Evolutionary conservation across 441 rosid genomes (phyloP).

Genomic region (Omphalea diandra): DNA sequence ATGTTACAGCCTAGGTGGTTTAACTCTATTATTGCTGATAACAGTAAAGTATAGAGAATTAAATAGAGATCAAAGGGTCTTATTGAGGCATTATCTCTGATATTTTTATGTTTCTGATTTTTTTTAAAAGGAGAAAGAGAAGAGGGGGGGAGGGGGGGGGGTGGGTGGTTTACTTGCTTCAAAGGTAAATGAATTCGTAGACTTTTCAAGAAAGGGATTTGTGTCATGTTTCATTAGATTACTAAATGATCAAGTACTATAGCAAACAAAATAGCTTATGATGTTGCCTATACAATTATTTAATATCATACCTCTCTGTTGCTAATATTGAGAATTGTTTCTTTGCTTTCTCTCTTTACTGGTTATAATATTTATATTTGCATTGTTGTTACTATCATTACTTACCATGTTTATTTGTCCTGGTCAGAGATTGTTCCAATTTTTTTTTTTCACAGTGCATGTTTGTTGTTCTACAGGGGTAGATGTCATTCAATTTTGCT

Average conservation of each 20-base stretch:
- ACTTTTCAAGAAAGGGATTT: neutral
- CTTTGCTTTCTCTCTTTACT: neutral
- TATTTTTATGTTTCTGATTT: neutral
- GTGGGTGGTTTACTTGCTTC: neutral
- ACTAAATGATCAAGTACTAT: neutral
- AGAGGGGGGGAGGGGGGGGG: too few species aligned
- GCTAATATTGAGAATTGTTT: neutral
- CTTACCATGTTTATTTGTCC: neutral
- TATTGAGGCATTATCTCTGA: neutral
- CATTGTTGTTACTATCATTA: neutral
- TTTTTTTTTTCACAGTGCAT: neutral
- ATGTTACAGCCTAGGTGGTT: neutral
- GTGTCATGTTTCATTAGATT: slow-evolving; percentile 2
- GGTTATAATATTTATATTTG: neutral
- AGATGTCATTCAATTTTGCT: neutral
- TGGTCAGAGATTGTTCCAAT: neutral
- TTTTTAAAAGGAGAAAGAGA: too few species aligned
- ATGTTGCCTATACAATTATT: neutral
- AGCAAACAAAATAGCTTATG: neutral
- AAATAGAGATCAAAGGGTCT: neutral
- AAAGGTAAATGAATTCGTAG: neutral
- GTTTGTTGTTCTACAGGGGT: neutral
- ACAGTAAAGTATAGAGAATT: neutral
- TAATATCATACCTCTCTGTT: neutral
- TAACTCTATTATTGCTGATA: neutral